phyloP scores from a whole-genome alignment of 192 early-diverging fungal genomes.

The Umbelopsis ramanniana region DNA sequence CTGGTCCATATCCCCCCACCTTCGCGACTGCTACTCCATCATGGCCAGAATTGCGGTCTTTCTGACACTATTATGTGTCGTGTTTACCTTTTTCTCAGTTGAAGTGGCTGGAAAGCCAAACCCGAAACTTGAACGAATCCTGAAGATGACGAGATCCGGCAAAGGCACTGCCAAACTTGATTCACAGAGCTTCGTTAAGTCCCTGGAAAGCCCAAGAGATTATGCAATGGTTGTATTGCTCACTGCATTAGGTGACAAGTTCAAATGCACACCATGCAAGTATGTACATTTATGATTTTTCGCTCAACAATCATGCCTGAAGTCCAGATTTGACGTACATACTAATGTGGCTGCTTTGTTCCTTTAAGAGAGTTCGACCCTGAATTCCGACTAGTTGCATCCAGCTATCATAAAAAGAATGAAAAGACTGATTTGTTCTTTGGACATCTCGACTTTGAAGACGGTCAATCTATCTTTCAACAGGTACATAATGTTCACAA shows the following conservation, averaged over 20 bases:
- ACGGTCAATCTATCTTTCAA: slow-evolving; percentile 65
- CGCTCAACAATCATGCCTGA: no score
- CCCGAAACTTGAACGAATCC: slow-evolving; percentile 27
- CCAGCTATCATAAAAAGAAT: slow-evolving; percentile 49
- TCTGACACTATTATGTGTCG: slow-evolving; percentile 15
- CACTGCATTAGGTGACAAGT: slow-evolving; percentile 64
- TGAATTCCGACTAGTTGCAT: slow-evolving; percentile 66
- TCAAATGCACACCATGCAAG: slow-evolving; percentile 78
- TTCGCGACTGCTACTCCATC: slow-evolving; percentile 18
- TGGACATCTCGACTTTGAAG: slow-evolving; percentile 67
- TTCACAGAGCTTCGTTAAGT: slow-evolving; percentile 57
- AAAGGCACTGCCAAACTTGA: slow-evolving; percentile 59
- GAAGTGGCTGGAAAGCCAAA: slow-evolving; percentile 23
- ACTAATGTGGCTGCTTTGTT: not conserved
- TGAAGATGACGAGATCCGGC: slow-evolving; percentile 26
- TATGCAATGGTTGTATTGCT: slow-evolving; percentile 70
- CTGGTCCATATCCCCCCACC: not conserved
- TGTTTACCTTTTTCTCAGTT: not conserved
- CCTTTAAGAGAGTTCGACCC: slow-evolving; percentile 66
- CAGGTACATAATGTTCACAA: slow-evolving; percentile 46
- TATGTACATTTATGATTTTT: slow-evolving; percentile 31
- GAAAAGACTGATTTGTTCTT: slow-evolving; percentile 57
- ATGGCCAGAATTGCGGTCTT: slow-evolving; percentile 7
- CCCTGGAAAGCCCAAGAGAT: slow-evolving; percentile 66
- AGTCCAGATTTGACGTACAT: no score